Conservation (phyloP, 768 basidiomycete genomes). For the Termitomyces sp. region DNA sequence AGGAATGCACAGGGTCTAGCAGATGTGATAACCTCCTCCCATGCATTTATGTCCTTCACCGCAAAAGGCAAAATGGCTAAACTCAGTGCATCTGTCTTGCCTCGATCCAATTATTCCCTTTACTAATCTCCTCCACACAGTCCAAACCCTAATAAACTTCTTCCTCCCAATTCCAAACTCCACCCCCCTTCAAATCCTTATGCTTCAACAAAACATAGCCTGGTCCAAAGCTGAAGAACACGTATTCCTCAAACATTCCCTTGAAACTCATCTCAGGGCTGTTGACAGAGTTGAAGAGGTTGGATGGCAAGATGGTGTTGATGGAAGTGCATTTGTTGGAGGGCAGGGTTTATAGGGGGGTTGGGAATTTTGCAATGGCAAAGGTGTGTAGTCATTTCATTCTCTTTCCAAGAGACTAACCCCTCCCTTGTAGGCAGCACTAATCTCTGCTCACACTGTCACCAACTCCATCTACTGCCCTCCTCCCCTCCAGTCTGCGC, state of each 20-base stretch:
- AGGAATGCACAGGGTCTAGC: too few species aligned
- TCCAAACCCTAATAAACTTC: constrained; percentile 90
- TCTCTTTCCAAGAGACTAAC: too few species aligned
- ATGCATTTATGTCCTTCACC: constrained; percentile 88
- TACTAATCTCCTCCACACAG: constrained; percentile 34
- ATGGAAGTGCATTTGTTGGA: constrained; percentile 96
- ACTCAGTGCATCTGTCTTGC: constrained; percentile 60
- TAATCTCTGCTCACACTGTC: constrained; percentile 89
- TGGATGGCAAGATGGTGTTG: constrained; percentile 97
- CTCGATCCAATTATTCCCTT: background rate
- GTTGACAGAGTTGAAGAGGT: constrained; percentile 85
- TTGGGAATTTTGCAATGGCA: constrained; percentile 85
- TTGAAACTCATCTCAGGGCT: constrained; percentile 88
- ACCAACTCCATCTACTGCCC: constrained; percentile 94
- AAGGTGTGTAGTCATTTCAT: constrained; percentile 51
- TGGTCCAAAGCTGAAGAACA: constrained; percentile 93
- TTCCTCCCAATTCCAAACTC: constrained; percentile 80
- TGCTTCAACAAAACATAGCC: constrained; percentile 85
- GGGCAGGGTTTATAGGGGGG: constrained; percentile 85
- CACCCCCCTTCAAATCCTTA: constrained; percentile 73
- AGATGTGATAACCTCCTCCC: constrained; percentile 78
- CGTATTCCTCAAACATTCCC: constrained; percentile 91
- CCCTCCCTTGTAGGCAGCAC: constrained; percentile 55
- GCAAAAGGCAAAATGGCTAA: constrained; percentile 98
- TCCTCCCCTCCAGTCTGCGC: constrained; percentile 39